Evolutionary conservation across 1,284 basidiomycete genomes (phyloP), one percentile per base, ranked within the genome.

Genomic region (Xerocomus minutiporus): DNA sequence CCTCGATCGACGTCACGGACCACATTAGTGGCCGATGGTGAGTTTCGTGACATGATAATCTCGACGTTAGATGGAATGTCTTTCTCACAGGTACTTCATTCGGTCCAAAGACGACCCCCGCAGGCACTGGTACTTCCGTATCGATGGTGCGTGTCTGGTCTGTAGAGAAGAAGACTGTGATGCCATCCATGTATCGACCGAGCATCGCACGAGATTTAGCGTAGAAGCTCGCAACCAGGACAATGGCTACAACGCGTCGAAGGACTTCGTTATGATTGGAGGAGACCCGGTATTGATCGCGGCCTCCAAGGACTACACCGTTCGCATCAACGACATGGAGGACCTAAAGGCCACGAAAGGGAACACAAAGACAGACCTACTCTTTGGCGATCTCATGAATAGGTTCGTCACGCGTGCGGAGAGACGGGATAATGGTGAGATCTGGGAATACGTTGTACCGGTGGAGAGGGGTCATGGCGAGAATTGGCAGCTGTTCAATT

Each of bases 21-120:
- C 46, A 52, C 28, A 43, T 52, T 23, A 48, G 51, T 44, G 46
- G 51, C 20, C 43, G 12, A 8, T 52, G 41, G 46, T 48, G n/a
- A 31, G 51, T 44, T 11, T n/a, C 13, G 20, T 25, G 28, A 5
- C 8, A 23, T 15, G 28, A 32, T 20, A 5, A 6, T 9, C 13
- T 15, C 17, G 6, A 1, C 38, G 38, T n/a, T n/a, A 5, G 20
- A 41, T 31, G 17, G 15, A 9, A 28, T 15, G 26, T 6, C 8
- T 23, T 29, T 15, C 20, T 20, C 20, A 20, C 4, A 48, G 47
- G 47, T 41, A 48, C 15, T 48, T 40, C 20, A 11, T 48, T 41
- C 47, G 38, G 4, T 40, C 47, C 2, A n/a, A 40, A 32, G 7
- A 6, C 4, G 38, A 48, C 15, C 38, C 38, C 12, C 8, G 8